A percentile compares a stretch with the other conserved stretches of the same genome.
Evolutionary conservation across 2,329 filamentous ascomycete species (phyloP).

Genomic region (Diaporthe sp.): DNA sequence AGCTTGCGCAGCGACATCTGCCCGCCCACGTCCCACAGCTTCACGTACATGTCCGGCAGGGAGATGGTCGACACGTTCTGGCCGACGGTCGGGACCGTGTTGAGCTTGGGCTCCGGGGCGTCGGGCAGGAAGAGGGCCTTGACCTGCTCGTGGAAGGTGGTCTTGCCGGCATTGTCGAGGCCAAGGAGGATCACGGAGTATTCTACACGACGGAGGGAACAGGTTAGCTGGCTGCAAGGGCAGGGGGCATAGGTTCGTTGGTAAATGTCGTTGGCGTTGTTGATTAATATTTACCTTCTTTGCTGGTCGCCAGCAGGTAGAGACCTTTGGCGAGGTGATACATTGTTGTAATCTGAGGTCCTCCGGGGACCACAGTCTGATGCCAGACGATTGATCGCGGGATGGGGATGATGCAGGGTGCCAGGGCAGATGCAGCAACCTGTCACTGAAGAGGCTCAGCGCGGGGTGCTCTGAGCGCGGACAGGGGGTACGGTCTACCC

Average conservation of each 20-base stretch:
- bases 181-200: slow-evolving; percentile 97
- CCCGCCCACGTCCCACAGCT: slow-evolving; percentile 98
- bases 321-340: slow-evolving; percentile 96
- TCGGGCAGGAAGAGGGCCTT: slow-evolving; percentile 83
- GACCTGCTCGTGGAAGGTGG: slow-evolving; percentile 96
- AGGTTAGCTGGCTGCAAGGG: slow-evolving; percentile 11
- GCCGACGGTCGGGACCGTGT: slow-evolving; percentile 95
- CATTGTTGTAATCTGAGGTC: slow-evolving; percentile 62
- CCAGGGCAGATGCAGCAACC: slow-evolving; percentile 27
- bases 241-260: slow-evolving; percentile 18
- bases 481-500: neutral
- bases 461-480: slow-evolving; percentile 19
- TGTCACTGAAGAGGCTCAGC: slow-evolving; percentile 19
- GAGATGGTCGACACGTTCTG: slow-evolving; percentile 95
- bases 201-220: slow-evolving; percentile 62
- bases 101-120: slow-evolving; percentile 72
- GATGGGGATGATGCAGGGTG: neutral
- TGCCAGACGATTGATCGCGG: neutral
- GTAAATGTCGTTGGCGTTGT: slow-evolving; percentile 30
- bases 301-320: slow-evolving; percentile 95
- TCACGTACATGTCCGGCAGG: slow-evolving; percentile 94
- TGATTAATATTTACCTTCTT: slow-evolving; percentile 75
- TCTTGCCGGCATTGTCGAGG: slow-evolving; percentile 98
- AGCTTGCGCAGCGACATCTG: slow-evolving; percentile 89
- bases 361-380: slow-evolving; percentile 30